Evolutionary conservation across 257 asterid genomes (phyloP), one percentile per base, ranked within the genome.

Genomic region (Nicotiana benthamiana): DNA sequence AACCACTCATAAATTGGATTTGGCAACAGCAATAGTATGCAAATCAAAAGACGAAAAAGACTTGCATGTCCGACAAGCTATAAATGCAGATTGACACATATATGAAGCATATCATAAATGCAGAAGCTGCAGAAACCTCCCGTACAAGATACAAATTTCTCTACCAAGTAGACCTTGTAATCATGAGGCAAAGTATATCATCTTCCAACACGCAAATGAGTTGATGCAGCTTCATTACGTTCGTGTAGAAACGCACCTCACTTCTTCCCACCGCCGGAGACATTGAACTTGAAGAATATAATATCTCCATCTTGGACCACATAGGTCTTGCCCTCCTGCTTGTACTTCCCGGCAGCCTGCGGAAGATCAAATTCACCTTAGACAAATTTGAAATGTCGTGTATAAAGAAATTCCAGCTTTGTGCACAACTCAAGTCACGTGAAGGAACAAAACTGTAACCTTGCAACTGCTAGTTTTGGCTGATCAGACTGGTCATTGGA

Each of bases 231-330:
- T 68, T 72, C 77, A 46, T 22, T 3, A 72, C 60, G 22, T 72
- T 0, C 59, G 15, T 72, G 36, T 34, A 72, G 78, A 72, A 22
- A 20, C 24, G 24, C 79, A 66, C 72, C 82, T 90, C 92, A 96
- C 90, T 96, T 96, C 97, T 94, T 95, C 57, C 98, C 98, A 8
- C 99, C 98, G 51, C 99, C 94, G 22, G 99, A 94, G 59, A 93
- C 97, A 34, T 96, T 96, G 88, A 94, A 94, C 88, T 94, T 96
- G 92, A 96, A 96, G 93, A 94, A 96, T 68, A 96, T 96, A 30
- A 96, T 85, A 83, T 96, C 99, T 54, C 93, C 99, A 52, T 96
- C 99, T 87, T 89, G 97, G 81, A 96, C 99, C 84, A 96, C 90
- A 36, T 96, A 94, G 0, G 97, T 92, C 93, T 96, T 96, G 22